phyloP scores from a whole-genome alignment of 441 rosid genomes.

The Raphanus hybrid region DNA sequence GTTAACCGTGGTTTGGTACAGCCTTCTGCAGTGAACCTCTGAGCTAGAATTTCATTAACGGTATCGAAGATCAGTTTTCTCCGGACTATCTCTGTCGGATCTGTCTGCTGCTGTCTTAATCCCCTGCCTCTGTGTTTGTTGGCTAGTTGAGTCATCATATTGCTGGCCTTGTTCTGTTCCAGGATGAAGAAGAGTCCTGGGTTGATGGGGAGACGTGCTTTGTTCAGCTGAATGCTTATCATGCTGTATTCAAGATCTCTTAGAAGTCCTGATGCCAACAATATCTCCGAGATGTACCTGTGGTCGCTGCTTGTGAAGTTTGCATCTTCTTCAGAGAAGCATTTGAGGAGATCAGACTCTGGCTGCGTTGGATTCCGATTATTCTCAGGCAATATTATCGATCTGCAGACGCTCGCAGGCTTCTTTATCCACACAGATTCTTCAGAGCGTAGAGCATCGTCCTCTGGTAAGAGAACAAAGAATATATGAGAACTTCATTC shows the following conservation, averaged over 20 bases:
- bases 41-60: background rate
- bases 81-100: background rate
- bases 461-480: constrained; percentile 1
- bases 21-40: background rate
- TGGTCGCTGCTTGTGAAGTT: background rate
- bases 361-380: background rate
- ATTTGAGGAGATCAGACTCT: background rate
- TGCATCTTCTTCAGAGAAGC: background rate
- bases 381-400: background rate
- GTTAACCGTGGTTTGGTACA: background rate
- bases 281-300: constrained; percentile 7
- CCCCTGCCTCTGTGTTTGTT: background rate
- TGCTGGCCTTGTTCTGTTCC: constrained; percentile 3
- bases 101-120: background rate
- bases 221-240: constrained; percentile 1
- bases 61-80: constrained; percentile 1
- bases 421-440: background rate
- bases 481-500: background rate
- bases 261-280: constrained; percentile 5
- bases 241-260: constrained; percentile 7
- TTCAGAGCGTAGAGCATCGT: background rate
- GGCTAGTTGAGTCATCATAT: background rate
- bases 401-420: background rate
- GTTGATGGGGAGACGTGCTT: constrained; percentile 12
- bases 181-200: constrained; percentile 5